These are phyloP conservation scores for Colletotrichum phormii DNA, from an alignment of 2,329 filamentous ascomycete species.

Conservation along the genomic window DNA sequence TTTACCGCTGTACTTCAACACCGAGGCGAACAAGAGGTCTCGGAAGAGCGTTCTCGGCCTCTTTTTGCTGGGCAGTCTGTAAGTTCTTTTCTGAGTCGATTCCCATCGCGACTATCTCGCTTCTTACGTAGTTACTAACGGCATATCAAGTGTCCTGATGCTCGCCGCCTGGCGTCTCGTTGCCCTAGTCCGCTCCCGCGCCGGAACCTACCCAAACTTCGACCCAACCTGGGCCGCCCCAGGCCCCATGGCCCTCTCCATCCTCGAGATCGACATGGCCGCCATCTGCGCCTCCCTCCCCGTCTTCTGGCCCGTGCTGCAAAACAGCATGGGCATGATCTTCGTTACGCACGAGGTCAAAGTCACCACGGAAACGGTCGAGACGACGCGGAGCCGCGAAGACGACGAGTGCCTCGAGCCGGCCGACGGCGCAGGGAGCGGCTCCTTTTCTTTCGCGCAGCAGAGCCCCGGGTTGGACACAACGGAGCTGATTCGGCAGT, in stretches of 20 bases:
- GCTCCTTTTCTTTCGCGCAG: background rate
- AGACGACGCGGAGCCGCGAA: background rate
- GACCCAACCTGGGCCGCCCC: slow-evolving; percentile 51
- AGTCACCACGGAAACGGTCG: slow-evolving; percentile 28
- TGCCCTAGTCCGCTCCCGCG: slow-evolving; percentile 44
- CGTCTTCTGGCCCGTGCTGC: slow-evolving; percentile 40
- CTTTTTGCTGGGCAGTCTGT: slow-evolving; percentile 47
- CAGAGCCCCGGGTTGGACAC: slow-evolving; percentile 10
- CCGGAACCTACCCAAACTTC: slow-evolving; percentile 46
- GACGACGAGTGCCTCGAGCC: slow-evolving; percentile 22
- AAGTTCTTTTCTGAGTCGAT: slow-evolving; percentile 29
- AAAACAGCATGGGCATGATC: slow-evolving; percentile 44
- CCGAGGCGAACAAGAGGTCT: slow-evolving; percentile 42
- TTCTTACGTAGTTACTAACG: background rate
- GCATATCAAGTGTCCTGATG: slow-evolving; percentile 14
- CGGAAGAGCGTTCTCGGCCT: slow-evolving; percentile 45
- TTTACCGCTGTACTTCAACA: slow-evolving; percentile 45
- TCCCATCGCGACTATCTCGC: background rate
- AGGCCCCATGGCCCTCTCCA: slow-evolving; percentile 45
- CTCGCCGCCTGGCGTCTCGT: slow-evolving; percentile 47
- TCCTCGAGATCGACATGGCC: slow-evolving; percentile 46
- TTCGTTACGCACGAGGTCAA: slow-evolving; percentile 50
- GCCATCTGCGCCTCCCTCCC: slow-evolving; percentile 32
- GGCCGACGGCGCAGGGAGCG: background rate
- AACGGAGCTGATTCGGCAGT: background rate